Evolutionary conservation across 768 basidiomycete species (phyloP), one percentile per base, ranked within the genome.

Genomic region (Mycena floridula): DNA sequence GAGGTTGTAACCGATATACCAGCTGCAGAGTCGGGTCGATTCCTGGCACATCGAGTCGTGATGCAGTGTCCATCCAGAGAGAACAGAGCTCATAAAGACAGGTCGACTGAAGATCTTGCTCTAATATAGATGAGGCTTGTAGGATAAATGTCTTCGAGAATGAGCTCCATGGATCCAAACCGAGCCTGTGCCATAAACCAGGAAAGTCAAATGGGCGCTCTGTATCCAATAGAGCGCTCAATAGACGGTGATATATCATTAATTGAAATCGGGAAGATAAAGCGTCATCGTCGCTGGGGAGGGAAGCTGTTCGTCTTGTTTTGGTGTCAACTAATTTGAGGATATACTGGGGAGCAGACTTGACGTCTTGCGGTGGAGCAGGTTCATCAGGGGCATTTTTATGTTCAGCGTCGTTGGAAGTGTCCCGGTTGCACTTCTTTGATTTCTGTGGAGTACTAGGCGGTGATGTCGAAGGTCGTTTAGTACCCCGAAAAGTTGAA

Each of bases 211-310:
- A 75, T 1, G 68, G 67, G 5, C 53, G 51, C n/a, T 64, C 57
- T 2, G 58, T 56, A 3, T 73, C 60, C 16, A 82, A 57, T 11
- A 88, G 62, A 3, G 63, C 61, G 18, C 69, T 66, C 27, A 91
- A 68, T 42, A 91, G 74, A 15, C 77, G 77, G 52, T 77, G 73
- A 55, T 91, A 91, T 27, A 89, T 62, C 83, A 88, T 88, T 4
- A 90, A 70, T 57, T 91, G 89, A 26, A 89, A 62, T 6, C 76
- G 75, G 0, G 86, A 70, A 1, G 79, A 58, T 12, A 74, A 57
- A 0, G 78, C 70, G 49, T 89, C 86, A 30, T 72, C 68, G 12
- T 79, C 68, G 3, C 68, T 58, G 2, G 88, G 87, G 2, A 89
- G 50, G 12, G 59, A 67, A 1, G 64, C 47, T 3, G 59, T 57